These are phyloP conservation scores for Rutstroemia sp. DNA, from an alignment of 2,329 filamentous ascomycete species.

Conservation along the genomic window DNA sequence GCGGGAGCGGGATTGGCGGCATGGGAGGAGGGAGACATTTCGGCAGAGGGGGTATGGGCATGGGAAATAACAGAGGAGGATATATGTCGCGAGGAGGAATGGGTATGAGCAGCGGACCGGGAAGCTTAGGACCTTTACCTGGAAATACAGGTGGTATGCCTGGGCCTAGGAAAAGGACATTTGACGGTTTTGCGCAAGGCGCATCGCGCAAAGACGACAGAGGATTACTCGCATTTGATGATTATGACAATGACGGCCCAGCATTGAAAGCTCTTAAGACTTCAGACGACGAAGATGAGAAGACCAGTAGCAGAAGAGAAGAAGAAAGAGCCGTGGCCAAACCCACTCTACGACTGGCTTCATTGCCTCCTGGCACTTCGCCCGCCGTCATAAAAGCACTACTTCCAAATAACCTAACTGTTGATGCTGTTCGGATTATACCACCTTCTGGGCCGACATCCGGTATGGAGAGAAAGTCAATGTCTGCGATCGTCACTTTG, in stretches of 20 bases:
- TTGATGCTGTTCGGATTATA: slow-evolving; percentile 68
- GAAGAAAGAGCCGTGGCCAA: slow-evolving; percentile 51
- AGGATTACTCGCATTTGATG: slow-evolving; percentile 28
- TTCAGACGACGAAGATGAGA: slow-evolving; percentile 36
- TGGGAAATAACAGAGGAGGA: slow-evolving; percentile 18
- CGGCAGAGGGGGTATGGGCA: slow-evolving; percentile 33
- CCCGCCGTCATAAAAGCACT: slow-evolving; percentile 52
- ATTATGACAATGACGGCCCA: slow-evolving; percentile 24
- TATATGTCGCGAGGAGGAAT: neutral
- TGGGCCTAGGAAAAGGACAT: slow-evolving; percentile 43
- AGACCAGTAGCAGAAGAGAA: slow-evolving; percentile 34
- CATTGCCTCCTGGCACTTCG: slow-evolving; percentile 53
- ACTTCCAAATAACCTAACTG: slow-evolving; percentile 50
- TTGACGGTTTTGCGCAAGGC: slow-evolving; percentile 36
- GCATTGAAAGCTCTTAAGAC: slow-evolving; percentile 21
- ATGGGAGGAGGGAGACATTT: slow-evolving; percentile 50
- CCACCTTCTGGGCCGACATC: slow-evolving; percentile 42
- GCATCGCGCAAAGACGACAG: slow-evolving; percentile 28
- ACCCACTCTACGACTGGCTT: slow-evolving; percentile 54
- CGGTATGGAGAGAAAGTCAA: slow-evolving; percentile 59
- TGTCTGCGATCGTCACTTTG: slow-evolving; percentile 73
- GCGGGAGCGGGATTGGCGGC: slow-evolving; percentile 6
- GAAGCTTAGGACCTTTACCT: slow-evolving; percentile 50
- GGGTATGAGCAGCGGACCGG: slow-evolving; percentile 44
- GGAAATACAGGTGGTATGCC: slow-evolving; percentile 32